Evolutionary conservation across 345 rosid genomes (phyloP).

Genomic region (Aegle marmelos): DNA sequence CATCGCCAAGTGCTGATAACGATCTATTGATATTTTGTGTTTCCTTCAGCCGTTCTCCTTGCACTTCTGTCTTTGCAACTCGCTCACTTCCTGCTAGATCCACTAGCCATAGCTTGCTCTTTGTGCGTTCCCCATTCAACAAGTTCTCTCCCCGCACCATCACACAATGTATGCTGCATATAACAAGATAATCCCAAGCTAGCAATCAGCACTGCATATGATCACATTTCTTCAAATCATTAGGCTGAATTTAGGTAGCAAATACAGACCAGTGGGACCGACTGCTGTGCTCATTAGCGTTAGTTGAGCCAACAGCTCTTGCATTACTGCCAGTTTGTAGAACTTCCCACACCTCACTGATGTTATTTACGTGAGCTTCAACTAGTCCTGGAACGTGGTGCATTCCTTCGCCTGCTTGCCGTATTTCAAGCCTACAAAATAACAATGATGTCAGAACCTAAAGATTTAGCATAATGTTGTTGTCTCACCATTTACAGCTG

Average conservation of each 20-base stretch:
- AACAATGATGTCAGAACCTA: neutral
- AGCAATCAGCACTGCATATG: conserved; percentile 10
- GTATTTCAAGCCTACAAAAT: conserved; percentile 69
- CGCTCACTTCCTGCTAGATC: conserved; percentile 99
- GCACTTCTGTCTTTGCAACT: conserved; percentile 90
- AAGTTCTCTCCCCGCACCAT: conserved; percentile 85
- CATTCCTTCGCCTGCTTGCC: conserved; percentile 73
- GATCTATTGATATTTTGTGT: conserved; percentile 95
- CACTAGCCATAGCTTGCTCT: conserved; percentile 94
- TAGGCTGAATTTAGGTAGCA: neutral
- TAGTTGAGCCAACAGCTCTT: conserved; percentile 87
- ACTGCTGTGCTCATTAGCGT: conserved; percentile 93
- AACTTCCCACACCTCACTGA: conserved; percentile 92
- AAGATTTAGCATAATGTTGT: neutral
- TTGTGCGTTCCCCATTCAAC: conserved; percentile 82
- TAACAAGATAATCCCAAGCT: neutral
- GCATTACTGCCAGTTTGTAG: conserved; percentile 82
- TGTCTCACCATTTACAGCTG: neutral
- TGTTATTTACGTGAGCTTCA: conserved; percentile 75
- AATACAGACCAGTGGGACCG: conserved; percentile 85
- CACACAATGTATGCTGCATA: conserved; percentile 79
- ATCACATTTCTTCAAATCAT: neutral
- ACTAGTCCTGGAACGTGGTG: conserved; percentile 90
- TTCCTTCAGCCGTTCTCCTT: conserved; percentile 94
- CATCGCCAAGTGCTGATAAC: conserved; percentile 96